phyloP scores from a whole-genome alignment of 352 stramenopile genomes.

The Thraustochytrium sp. region DNA sequence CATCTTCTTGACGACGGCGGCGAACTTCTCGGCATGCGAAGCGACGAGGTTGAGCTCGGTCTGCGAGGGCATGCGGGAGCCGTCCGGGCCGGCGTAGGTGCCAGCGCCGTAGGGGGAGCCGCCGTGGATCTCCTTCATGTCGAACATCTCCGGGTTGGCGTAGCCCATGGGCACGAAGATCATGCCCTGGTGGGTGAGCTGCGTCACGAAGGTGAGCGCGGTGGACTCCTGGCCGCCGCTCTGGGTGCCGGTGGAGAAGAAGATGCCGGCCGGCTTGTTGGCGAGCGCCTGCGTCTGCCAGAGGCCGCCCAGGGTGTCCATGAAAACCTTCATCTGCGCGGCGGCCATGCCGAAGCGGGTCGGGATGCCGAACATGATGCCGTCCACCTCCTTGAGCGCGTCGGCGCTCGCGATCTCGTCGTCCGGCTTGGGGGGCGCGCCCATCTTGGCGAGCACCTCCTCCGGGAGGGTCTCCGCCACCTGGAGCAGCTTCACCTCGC shows the following conservation, averaged over 20 bases:
- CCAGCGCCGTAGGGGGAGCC: conserved; percentile 70
- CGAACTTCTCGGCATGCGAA: conserved; percentile 74
- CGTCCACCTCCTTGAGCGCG: conserved; percentile 66
- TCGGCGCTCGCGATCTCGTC: conserved; percentile 49
- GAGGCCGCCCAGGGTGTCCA: conserved; percentile 70
- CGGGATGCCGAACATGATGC: conserved; percentile 73
- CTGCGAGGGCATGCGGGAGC: conserved; percentile 67
- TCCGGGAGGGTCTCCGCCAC: conserved; percentile 69
- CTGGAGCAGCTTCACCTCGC: conserved; percentile 60
- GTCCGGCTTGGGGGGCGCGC: conserved; percentile 58
- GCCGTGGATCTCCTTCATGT: conserved; percentile 70
- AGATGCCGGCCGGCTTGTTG: conserved; percentile 76
- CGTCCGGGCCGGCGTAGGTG: conserved; percentile 68
- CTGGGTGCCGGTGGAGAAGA: conserved; percentile 70
- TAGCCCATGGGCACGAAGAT: conserved; percentile 79
- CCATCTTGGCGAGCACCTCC: conserved; percentile 68
- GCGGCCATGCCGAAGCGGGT: conserved; percentile 60
- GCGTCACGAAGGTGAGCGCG: conserved; percentile 66
- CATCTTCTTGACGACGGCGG: conserved; percentile 41
- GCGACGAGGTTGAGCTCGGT: conserved; percentile 71
- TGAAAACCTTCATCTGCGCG: conserved; percentile 78
- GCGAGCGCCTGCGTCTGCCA: conserved; percentile 72
- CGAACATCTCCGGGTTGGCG: conserved; percentile 60
- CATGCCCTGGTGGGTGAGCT: conserved; percentile 78
- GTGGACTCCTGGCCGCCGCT: conserved; percentile 81